These are phyloP conservation scores for Tylopilus subfusipes DNA, from an alignment of 768 basidiomycete species.

Conservation along the genomic window DNA sequence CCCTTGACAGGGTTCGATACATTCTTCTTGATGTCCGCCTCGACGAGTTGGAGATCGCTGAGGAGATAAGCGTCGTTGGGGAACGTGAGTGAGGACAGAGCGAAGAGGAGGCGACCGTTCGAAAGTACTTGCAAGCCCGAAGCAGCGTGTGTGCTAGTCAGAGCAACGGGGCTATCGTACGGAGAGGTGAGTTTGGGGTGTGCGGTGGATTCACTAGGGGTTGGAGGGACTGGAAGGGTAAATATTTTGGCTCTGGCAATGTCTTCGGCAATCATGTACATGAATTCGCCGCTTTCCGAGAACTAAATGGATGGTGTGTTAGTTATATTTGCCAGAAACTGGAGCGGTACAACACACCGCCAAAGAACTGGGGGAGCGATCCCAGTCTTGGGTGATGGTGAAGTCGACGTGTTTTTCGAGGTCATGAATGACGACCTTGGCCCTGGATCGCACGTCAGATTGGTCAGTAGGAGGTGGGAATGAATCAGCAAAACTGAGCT, in stretches of 20 bases:
- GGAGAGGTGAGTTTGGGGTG: conserved; percentile 41
- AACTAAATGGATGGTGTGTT: conserved; percentile 45
- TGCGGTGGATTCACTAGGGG: conserved; percentile 51
- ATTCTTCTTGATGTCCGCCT: conserved; percentile 38
- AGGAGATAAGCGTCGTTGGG: conserved; percentile 81
- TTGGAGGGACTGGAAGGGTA: conserved; percentile 61
- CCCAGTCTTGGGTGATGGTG: conserved; percentile 81
- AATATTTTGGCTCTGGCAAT: conserved; percentile 75
- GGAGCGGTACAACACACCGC: conserved; percentile 6
- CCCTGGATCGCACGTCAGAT: conserved; percentile 36
- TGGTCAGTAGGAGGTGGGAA: neutral
- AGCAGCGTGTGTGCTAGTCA: conserved; percentile 57
- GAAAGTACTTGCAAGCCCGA: conserved; percentile 61
- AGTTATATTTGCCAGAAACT: neutral
- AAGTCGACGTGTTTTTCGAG: conserved; percentile 61
- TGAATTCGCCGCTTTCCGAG: conserved; percentile 60
- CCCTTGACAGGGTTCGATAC: conserved; percentile 24
- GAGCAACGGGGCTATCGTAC: conserved; percentile 50
- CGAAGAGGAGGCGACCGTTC: conserved; percentile 63
- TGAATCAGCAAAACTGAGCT: neutral
- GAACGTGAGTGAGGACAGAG: conserved; percentile 66
- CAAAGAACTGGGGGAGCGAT: conserved; percentile 56
- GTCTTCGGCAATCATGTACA: conserved; percentile 78
- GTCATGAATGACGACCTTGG: conserved; percentile 78
- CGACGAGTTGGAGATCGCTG: conserved; percentile 42